Evolutionary conservation across 768 basidiomycete genomes (phyloP), one percentile per base, ranked within the genome.

Genomic region (Neoboletus magnificus): DNA sequence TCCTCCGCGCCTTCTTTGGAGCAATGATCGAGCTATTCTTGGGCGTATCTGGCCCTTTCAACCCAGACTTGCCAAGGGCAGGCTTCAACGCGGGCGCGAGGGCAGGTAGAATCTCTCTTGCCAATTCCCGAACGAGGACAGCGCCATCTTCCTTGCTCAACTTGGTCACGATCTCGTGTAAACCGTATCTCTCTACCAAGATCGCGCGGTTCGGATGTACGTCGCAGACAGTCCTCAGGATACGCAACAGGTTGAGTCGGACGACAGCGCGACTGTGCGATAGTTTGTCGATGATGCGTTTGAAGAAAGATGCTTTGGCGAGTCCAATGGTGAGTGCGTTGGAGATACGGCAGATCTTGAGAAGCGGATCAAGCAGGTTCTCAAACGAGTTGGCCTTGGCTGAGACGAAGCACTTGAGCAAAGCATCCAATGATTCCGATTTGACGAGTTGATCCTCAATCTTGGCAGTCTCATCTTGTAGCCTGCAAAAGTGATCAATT

Each of bases 401-500:
- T 1, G 82, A 79, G 58, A 90, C 84, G 71, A 96, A 96, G 68
- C 90, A 89, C 39, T 79, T 80, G 33, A 94, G 78, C 16, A 96
- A 74, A 0, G 82, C 77, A 0, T 90, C 85, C 18, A 91, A 71
- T 1, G 89, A 76, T 13, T 77, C 76, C 2, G 78, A 71, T 63
- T 90, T 88, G 33, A 88, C 73, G 0, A 99, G 78, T 47, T 88
- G 84, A 65, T 96, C 94, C 68, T 98, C 97, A 7, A 99, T 90
- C 51, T 93, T 82, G 2, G 92, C 86, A 1, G 91, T 92, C 73
- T 99, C 97, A 64, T 98, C 97, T 76, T 94, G 91, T 35, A 98
- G 76, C 93, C 92, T 94, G 62, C 44, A 37, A 39, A n/a, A 10
- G 7, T 11, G 1, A 29, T 69, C 36, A 63, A 36, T 41, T 18